A percentile compares a stretch with the other conserved stretches of the same genome.
These are phyloP conservation scores for Saccharomyces hybrid DNA, from an alignment of 1,139 yeast genomes.

Conservation along the genomic window DNA sequence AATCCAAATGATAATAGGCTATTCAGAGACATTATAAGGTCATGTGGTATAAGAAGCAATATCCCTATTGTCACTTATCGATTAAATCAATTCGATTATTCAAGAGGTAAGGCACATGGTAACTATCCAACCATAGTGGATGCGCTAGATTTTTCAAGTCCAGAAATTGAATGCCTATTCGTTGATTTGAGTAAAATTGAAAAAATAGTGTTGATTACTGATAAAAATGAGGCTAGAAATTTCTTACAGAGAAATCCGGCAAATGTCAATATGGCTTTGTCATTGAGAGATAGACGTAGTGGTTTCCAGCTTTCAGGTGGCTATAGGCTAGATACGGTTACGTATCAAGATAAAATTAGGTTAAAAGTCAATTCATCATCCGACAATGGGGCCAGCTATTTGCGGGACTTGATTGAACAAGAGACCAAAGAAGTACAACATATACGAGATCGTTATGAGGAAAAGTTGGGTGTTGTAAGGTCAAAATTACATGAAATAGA, in stretches of 20 bases:
- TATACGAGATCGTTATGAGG: constrained; percentile 12
- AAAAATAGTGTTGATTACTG: constrained; percentile 44
- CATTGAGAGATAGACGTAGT: constrained; percentile 38
- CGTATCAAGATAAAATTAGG: constrained; percentile 29
- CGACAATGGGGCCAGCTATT: constrained; percentile 19
- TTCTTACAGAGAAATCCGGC: constrained; percentile 32
- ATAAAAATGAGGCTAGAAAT: constrained; percentile 43
- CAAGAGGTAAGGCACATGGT: constrained; percentile 33
- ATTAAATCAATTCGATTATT: constrained; percentile 49
- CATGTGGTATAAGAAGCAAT: constrained; percentile 25
- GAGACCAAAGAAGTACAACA: constrained; percentile 21
- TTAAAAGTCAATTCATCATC: constrained; percentile 21
- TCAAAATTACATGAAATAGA: constrained; percentile 8
- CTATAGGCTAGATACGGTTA: constrained; percentile 53
- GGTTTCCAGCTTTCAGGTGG: constrained; percentile 42
- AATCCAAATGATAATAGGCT: constrained; percentile 51
- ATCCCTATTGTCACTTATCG: constrained; percentile 46
- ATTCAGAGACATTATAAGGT: constrained; percentile 40
- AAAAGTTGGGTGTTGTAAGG: constrained; percentile 10
- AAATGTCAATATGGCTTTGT: constrained; percentile 43
- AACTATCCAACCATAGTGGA: constrained; percentile 48
- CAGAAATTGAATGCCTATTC: constrained; percentile 49
- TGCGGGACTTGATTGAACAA: constrained; percentile 22
- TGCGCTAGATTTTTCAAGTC: constrained; percentile 47
- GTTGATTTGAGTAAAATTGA: constrained; percentile 63